A percentile compares a stretch with the other conserved stretches of the same genome.
phyloP scores from a whole-genome alignment of 495 filamentous ascomycete species.

The Lichenothelia convexa region DNA sequence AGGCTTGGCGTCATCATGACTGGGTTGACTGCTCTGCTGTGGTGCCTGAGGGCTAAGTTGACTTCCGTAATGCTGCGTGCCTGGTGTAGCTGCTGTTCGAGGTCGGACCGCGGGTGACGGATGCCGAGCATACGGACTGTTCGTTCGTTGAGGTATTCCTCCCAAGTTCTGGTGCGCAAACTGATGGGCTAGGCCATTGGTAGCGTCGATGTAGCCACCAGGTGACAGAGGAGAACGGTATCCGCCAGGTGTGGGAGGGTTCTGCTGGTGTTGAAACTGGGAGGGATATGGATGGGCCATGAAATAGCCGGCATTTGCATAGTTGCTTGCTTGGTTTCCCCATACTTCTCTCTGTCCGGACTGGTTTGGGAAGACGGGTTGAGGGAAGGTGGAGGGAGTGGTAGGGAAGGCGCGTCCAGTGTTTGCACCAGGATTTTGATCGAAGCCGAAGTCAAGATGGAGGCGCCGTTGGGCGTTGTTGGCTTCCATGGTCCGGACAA shows the following conservation, averaged over 20 bases:
- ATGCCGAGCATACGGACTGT: constrained; percentile 50
- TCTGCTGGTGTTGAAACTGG: constrained; percentile 35
- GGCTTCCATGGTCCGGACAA: constrained; percentile 7
- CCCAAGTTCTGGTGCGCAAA: constrained; percentile 90
- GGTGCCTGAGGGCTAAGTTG: constrained; percentile 50
- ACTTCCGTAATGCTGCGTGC: constrained; percentile 39
- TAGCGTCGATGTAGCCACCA: constrained; percentile 33
- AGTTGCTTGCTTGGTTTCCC: constrained; percentile 31
- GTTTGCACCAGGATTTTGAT: constrained; percentile 15
- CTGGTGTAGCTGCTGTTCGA: constrained; percentile 52
- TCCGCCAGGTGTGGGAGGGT: constrained; percentile 31
- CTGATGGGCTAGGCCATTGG: constrained; percentile 77
- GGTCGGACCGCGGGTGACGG: constrained; percentile 56
- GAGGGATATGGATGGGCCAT: constrained; percentile 43
- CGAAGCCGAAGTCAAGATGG: constrained; percentile 25
- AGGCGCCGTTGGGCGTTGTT: constrained; percentile 18
- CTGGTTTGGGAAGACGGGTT: constrained; percentile 56
- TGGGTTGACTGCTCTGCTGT: constrained; percentile 17
- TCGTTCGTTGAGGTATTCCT: constrained; percentile 35
- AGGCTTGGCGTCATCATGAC: constrained; percentile 24
- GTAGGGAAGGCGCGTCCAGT: constrained; percentile 68
- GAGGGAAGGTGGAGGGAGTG: constrained; percentile 88
- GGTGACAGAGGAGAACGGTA: constrained; percentile 5
- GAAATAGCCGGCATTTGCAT: constrained; percentile 43
- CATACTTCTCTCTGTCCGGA: constrained; percentile 29